Percentiles rank a stretch among this genome's conserved stretches.
These are phyloP conservation scores for Talaromyces sp. DNA, from an alignment of 2,329 filamentous ascomycete genomes.

Conservation along the genomic window DNA sequence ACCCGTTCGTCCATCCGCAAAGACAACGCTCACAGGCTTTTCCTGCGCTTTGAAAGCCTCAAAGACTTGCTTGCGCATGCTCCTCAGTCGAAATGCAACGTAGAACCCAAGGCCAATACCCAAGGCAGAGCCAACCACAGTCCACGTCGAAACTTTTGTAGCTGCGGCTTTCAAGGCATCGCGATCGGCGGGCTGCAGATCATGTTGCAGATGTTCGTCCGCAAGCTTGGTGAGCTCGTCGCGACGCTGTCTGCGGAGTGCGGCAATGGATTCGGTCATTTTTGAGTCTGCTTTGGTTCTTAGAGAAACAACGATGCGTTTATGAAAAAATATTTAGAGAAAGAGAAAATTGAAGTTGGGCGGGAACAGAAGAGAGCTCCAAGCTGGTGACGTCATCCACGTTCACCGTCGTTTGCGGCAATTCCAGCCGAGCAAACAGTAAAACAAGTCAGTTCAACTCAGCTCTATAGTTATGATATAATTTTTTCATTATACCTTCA, in stretches of 20 bases:
- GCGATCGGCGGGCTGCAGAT: constrained; percentile 54
- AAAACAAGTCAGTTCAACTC: background rate
- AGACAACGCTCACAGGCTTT: constrained; percentile 56
- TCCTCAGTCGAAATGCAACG: constrained; percentile 52
- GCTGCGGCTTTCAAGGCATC: constrained; percentile 52
- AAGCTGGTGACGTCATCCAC: background rate
- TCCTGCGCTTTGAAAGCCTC: constrained; percentile 55
- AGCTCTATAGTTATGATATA: background rate
- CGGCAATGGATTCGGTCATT: constrained; percentile 40
- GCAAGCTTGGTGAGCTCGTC: constrained; percentile 51
- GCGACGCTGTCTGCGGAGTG: constrained; percentile 40
- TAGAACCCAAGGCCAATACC: constrained; percentile 56
- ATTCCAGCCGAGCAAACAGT: background rate
- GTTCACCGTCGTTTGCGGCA: background rate
- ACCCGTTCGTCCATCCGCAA: constrained; percentile 56
- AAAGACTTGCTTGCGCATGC: constrained; percentile 54
- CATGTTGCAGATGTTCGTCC: constrained; percentile 53
- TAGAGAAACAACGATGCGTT: background rate
- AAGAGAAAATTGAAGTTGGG: background rate
- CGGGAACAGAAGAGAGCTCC: background rate
- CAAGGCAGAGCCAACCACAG: constrained; percentile 53
- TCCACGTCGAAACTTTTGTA: constrained; percentile 48
- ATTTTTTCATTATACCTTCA: background rate
- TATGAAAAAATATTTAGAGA: background rate
- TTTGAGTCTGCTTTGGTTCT: background rate